Conservation (phyloP, 2,329 filamentous ascomycete genomes). For the Sporothrix humicola region DNA sequence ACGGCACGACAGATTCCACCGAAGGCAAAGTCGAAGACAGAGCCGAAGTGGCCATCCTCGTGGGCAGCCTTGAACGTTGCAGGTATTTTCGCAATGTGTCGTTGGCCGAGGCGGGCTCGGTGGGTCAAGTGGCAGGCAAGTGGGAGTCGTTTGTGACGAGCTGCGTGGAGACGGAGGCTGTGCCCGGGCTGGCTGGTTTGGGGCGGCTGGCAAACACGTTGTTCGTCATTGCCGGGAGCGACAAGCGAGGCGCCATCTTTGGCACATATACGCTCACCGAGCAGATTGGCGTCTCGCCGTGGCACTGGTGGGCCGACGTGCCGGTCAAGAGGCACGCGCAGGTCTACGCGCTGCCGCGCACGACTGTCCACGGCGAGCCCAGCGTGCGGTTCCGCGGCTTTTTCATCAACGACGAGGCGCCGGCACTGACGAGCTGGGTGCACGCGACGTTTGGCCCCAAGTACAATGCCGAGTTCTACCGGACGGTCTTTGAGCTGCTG, state of each 20-base stretch:
- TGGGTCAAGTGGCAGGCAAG: neutral
- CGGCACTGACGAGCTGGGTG: slow-evolving; percentile 37
- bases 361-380: slow-evolving; percentile 53
- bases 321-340: slow-evolving; percentile 52
- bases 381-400: slow-evolving; percentile 65
- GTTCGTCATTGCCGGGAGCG: slow-evolving; percentile 62
- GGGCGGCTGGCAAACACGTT: slow-evolving; percentile 41
- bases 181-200: too few species aligned
- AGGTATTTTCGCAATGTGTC: neutral
- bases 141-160: neutral
- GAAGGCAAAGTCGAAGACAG: too few species aligned
- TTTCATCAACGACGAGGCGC: slow-evolving; percentile 63
- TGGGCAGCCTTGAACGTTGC: neutral
- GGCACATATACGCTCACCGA: slow-evolving; percentile 65
- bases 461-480: slow-evolving; percentile 62
- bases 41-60: neutral
- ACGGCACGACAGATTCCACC: neutral
- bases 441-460: slow-evolving; percentile 1
- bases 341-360: slow-evolving; percentile 54
- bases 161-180: too few species aligned
- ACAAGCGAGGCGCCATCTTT: slow-evolving; percentile 65
- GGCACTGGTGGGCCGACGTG: slow-evolving; percentile 67
- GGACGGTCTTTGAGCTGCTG: slow-evolving; percentile 66
- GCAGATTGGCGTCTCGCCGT: slow-evolving; percentile 66
- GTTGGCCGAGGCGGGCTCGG: neutral